These are phyloP conservation scores for Akebia trifoliata DNA, from an alignment of 164 flowering plant genomes.

Conservation along the genomic window DNA sequence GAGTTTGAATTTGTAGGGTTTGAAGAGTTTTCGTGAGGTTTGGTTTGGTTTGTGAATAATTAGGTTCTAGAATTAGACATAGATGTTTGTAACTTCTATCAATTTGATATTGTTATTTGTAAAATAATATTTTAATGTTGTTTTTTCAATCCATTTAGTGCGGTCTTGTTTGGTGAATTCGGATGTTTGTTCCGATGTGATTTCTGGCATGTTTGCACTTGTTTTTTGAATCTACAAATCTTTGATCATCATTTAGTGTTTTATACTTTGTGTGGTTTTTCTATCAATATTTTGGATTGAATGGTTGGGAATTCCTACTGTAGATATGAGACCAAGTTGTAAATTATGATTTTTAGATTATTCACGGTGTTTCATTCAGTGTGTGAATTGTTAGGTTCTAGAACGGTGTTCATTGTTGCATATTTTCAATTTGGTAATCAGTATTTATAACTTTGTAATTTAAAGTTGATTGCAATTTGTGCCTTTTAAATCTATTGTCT, in stretches of 20 bases:
- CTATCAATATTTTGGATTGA: conserved; percentile 25
- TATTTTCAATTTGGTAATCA: too few species aligned
- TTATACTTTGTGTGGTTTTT: conserved; percentile 45
- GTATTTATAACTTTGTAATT: too few species aligned
- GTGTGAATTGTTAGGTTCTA: too few species aligned
- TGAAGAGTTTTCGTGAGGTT: not conserved
- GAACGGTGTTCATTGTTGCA: too few species aligned
- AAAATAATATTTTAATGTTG: not conserved
- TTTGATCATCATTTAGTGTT: conserved; percentile 49
- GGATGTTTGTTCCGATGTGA: conserved; percentile 23
- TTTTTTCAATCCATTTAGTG: too few species aligned
- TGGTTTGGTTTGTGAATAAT: not conserved
- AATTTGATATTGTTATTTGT: not conserved
- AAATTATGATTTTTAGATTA: too few species aligned
- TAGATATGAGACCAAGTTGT: conserved; percentile 35
- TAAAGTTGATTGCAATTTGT: too few species aligned
- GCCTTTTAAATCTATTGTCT: too few species aligned
- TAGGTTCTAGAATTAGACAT: not conserved
- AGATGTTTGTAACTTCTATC: not conserved
- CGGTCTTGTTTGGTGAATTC: too few species aligned
- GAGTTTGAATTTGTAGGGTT: not conserved
- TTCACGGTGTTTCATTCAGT: too few species aligned
- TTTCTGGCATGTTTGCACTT: conserved; percentile 27
- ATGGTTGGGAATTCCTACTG: conserved; percentile 32
- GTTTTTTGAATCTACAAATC: conserved; percentile 29